Conservation (phyloP, 2,329 filamentous ascomycete species). For the Pseudocercospora vitis region DNA sequence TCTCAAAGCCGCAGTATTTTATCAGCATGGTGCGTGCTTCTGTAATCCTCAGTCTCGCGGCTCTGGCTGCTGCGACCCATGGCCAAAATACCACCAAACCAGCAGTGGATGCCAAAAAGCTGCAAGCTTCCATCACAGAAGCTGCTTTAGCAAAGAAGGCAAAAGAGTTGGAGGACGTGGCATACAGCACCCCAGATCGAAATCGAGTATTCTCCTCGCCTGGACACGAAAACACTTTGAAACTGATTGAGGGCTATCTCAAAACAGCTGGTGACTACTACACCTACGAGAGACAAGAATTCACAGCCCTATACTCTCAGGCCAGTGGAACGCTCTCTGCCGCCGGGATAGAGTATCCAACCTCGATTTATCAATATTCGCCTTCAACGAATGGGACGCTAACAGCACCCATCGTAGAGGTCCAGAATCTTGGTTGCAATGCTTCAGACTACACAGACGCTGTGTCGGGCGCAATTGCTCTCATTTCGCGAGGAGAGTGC, state of each 20-base stretch:
- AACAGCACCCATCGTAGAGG: constrained; percentile 58
- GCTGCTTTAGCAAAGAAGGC: constrained; percentile 27
- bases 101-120: constrained; percentile 21
- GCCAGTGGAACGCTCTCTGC: constrained; percentile 49
- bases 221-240: constrained; percentile 44
- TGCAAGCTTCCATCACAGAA: constrained; percentile 23
- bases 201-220: constrained; percentile 42
- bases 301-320: constrained; percentile 38
- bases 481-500: constrained; percentile 70
- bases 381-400: constrained; percentile 54
- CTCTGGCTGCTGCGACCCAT: constrained; percentile 8
- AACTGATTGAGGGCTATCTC: constrained; percentile 38
- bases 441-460: constrained; percentile 62
- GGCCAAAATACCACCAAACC: constrained; percentile 13
- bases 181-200: constrained; percentile 39
- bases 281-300: constrained; percentile 54
- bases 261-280: constrained; percentile 59
- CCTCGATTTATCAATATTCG: constrained; percentile 63
- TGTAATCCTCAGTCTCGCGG: constrained; percentile 11
- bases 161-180: constrained; percentile 40
- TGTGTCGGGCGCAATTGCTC: constrained; percentile 64
- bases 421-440: constrained; percentile 63
- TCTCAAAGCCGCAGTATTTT: no score
- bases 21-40: constrained; percentile 15
- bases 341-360: constrained; percentile 58